phyloP scores from a whole-genome alignment of 2,329 filamentous ascomycete species.

The Colletotrichum eleusines region DNA sequence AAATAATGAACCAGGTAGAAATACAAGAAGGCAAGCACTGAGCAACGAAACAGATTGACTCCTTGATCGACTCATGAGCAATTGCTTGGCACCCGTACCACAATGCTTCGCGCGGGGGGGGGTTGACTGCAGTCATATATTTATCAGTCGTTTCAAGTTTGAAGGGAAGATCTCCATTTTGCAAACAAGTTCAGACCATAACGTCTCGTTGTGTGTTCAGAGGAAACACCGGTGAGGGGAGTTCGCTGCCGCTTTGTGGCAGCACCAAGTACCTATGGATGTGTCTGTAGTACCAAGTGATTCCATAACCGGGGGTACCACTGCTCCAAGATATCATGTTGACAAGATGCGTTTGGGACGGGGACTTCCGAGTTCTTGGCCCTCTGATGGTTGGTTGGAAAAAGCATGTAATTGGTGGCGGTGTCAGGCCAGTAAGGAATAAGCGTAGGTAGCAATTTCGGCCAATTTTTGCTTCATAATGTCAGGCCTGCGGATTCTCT shows the following conservation, averaged over 20 bases:
- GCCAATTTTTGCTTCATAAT: conserved; percentile 23
- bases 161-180: not conserved
- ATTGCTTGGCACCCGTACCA: not conserved
- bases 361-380: not conserved
- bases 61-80: not conserved
- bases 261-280: not conserved
- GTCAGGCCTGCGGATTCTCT: conserved; percentile 11
- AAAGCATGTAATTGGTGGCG: not conserved
- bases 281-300: not conserved
- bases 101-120: not conserved
- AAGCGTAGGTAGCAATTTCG: conserved; percentile 13
- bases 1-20: conserved; percentile 5
- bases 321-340: not conserved
- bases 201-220: conserved; percentile 26
- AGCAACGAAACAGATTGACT: not conserved
- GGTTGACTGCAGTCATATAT: not conserved
- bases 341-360: not conserved
- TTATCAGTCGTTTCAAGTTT: not conserved
- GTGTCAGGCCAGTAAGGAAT: not conserved
- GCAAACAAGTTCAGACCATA: conserved; percentile 16
- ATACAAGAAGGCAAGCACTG: not conserved
- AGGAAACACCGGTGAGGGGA: conserved; percentile 2
- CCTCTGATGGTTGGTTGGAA: not conserved
- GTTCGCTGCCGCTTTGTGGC: not conserved
- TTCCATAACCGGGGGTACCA: not conserved